Base-by-base conservation (phyloP, 2,329 filamentous ascomycete species). In the Calonectria leucothoes region DNA sequence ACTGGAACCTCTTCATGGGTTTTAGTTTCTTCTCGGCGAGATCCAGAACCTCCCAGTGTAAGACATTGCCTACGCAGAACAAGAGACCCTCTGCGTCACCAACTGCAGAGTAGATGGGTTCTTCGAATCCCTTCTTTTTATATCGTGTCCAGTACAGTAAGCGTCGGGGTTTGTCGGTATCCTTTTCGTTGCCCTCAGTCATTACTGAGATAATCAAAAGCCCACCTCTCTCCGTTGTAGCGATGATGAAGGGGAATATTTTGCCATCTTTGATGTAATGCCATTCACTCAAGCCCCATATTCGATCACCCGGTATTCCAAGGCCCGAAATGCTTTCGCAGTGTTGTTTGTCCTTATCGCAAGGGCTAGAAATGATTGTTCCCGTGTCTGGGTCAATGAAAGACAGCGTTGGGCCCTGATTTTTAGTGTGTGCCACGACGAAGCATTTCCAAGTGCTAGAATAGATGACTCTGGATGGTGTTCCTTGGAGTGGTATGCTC, bases 251-350 rank as follows among this genome's bases (percentile, higher is more conserved):
- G 2, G 89, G 87, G 82, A 93, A 93, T 0, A 84, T 87, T 69
- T 89, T 90, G n/a, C 86, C 87, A 45, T 90, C 87, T 69, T 90
- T 89, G 37, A 86, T 83, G 74, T 90, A 91, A 6, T 86, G 82
- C 94, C 94, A 95, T 74, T 94, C 91, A 1, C 89, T 82, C 10
- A 95, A 82, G 1, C 90, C 87, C 52, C 90, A 86, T 1, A 95
- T 89, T 48, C 87, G 87, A 74, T 94, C 92, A 0, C 89, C 89
- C 0, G 83, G 75, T 55, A 89, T 87, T 1, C 90, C 90, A 20
- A 95, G 84, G 4, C 89, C 89, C 20, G 86, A 87, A 35, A 93
- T 89, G 70, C 88, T 90, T 1, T 88, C 83, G 0, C 87, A 82
- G 0, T 83, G 80, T 5, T 84, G 82, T 20, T 83, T 85, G 3